Evolutionary conservation across 257 asterid species (phyloP).

Genomic region (Rubia yunnanensis): DNA sequence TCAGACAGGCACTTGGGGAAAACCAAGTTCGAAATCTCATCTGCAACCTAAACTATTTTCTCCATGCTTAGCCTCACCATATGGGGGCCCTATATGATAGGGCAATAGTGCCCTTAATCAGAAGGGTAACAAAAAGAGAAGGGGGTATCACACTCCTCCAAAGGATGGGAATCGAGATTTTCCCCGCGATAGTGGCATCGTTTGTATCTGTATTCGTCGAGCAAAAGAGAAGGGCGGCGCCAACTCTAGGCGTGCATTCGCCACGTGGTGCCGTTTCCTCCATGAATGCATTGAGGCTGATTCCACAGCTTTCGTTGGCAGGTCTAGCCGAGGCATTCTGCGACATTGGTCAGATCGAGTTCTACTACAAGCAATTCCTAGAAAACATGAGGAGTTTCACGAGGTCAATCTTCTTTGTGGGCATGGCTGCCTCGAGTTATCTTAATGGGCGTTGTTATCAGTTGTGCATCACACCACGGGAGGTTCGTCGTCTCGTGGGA

Average conservation of each 20-base stretch:
- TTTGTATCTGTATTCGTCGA: conserved; percentile 46
- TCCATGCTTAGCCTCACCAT: conserved; percentile 51
- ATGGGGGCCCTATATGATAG: conserved; percentile 64
- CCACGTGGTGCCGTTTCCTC: conserved; percentile 42
- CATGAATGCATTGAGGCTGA: conserved; percentile 58
- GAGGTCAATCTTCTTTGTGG: conserved; percentile 50
- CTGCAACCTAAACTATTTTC: conserved; percentile 55
- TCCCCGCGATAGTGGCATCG: conserved; percentile 31
- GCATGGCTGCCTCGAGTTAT: conserved; percentile 53
- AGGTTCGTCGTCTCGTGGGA: conserved; percentile 21
- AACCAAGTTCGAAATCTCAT: conserved; percentile 47
- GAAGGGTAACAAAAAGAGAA: conserved; percentile 27
- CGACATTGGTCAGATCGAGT: conserved; percentile 57
- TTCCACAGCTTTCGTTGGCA: conserved; percentile 55
- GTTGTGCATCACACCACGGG: conserved; percentile 37
- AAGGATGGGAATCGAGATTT: conserved; percentile 53
- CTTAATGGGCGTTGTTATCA: conserved; percentile 38
- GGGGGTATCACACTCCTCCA: conserved; percentile 65
- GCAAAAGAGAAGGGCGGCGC: conserved; percentile 29
- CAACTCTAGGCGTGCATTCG: conserved; percentile 21
- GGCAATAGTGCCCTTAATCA: conserved; percentile 31
- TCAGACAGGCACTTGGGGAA: conserved; percentile 50
- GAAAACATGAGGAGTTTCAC: conserved; percentile 87
- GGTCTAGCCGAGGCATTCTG: conserved; percentile 66
- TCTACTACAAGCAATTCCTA: conserved; percentile 67